phyloP scores from a whole-genome alignment of 257 asterid species.

The Fraxinus excelsior region DNA sequence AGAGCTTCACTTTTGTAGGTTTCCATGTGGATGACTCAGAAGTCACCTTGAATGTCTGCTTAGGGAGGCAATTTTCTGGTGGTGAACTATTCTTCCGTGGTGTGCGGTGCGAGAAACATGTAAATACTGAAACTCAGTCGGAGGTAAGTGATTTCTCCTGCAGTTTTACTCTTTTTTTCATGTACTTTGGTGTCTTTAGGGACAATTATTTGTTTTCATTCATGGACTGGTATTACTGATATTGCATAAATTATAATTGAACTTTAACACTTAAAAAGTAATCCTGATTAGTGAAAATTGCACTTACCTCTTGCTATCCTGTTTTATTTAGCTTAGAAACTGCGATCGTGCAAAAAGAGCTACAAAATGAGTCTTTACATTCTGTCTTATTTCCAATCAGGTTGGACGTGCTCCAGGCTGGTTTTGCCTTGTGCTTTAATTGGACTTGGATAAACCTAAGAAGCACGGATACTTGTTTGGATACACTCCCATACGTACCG shows the following conservation, averaged over 20 bases:
- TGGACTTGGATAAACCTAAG: not conserved
- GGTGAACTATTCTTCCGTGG: constrained; percentile 97
- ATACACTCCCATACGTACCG: too few relatives aligned
- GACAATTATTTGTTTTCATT: constrained; percentile 5
- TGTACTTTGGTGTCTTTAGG: not conserved
- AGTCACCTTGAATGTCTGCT: constrained; percentile 93
- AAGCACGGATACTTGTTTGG: too few relatives aligned
- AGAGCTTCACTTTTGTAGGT: constrained; percentile 52
- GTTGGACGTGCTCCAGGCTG: not conserved
- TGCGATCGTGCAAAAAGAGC: not conserved
- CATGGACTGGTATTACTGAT: constrained; percentile 1
- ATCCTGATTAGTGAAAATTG: constrained; percentile 20
- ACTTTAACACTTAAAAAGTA: constrained; percentile 7
- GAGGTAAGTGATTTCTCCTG: constrained; percentile 56
- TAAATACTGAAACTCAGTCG: constrained; percentile 76
- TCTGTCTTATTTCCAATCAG: not conserved
- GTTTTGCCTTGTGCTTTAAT: not conserved
- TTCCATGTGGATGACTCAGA: constrained; percentile 99
- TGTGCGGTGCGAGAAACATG: constrained; percentile 93
- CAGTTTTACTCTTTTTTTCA: not conserved
- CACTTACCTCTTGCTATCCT: not conserved
- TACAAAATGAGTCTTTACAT: not conserved
- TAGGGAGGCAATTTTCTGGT: constrained; percentile 90
- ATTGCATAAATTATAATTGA: constrained; percentile 1
- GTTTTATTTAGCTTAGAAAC: not conserved